A percentile compares a stretch with the other conserved stretches of the same genome.
Evolutionary conservation across 2,329 filamentous ascomycete species (phyloP).

Genomic region (Biscogniauxia sp.): DNA sequence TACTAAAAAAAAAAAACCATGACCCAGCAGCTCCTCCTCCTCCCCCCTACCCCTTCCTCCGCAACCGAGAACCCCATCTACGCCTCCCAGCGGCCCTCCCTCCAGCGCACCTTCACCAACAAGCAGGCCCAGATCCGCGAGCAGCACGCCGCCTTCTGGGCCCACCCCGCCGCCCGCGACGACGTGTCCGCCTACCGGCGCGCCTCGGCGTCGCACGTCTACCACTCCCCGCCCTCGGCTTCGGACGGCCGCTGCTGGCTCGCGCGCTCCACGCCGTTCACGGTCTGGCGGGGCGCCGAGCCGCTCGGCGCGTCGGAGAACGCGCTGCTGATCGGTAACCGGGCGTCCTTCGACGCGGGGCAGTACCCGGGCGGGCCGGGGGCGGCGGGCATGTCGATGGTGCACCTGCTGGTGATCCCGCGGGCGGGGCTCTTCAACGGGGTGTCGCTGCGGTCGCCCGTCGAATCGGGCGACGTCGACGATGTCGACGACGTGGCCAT

Average conservation of each 20-base stretch:
- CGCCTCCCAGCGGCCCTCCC: too few relatives aligned
- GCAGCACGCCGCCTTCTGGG: slow-evolving; percentile 7
- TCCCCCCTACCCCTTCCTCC: too few relatives aligned
- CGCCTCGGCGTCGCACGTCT: too few relatives aligned
- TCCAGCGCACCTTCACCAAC: too few relatives aligned
- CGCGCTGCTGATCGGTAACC: slow-evolving; percentile 19
- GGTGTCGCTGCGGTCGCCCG: slow-evolving; percentile 11
- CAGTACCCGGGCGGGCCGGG: slow-evolving; percentile 13
- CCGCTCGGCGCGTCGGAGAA: too few relatives aligned
- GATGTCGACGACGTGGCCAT: slow-evolving; percentile 3
- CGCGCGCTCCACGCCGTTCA: slow-evolving; percentile 12
- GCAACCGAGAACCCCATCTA: too few relatives aligned
- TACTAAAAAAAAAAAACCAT: too few relatives aligned
- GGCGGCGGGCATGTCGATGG: slow-evolving; percentile 22
- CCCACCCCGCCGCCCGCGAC: not conserved
- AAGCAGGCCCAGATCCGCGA: too few relatives aligned
- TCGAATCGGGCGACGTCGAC: too few relatives aligned
- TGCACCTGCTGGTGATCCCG: slow-evolving; percentile 25
- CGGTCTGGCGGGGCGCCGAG: slow-evolving; percentile 3
- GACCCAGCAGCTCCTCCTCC: too few relatives aligned
- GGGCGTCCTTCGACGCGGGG: slow-evolving; percentile 16
- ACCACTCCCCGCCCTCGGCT: too few relatives aligned
- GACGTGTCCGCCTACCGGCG: slow-evolving; percentile 16
- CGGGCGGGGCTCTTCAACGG: slow-evolving; percentile 22
- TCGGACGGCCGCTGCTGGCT: slow-evolving; percentile 6